These are phyloP conservation scores for Boletus rex-veris DNA, from an alignment of 768 basidiomycete genomes.

Conservation along the genomic window DNA sequence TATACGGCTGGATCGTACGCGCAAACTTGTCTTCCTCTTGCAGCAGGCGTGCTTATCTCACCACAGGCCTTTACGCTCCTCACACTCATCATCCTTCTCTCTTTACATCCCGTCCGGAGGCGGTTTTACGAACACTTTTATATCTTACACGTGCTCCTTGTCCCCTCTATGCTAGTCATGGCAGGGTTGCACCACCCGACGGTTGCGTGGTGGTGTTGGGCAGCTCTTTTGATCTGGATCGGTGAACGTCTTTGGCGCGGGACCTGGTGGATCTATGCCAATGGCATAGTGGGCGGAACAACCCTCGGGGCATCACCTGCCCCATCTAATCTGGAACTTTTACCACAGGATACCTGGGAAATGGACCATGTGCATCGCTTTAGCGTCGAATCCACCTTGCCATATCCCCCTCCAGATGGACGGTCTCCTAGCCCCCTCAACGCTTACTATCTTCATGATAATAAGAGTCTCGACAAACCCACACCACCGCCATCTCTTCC, in stretches of 20 bases:
- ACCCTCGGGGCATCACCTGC: background rate
- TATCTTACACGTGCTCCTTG: conserved; percentile 57
- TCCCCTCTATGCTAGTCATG: conserved; percentile 56
- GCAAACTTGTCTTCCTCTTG: conserved; percentile 5
- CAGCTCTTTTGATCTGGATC: conserved; percentile 57
- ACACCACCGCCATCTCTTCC: background rate
- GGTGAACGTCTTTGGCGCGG: conserved; percentile 58
- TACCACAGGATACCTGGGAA: conserved; percentile 22
- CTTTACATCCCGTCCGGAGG: conserved; percentile 48
- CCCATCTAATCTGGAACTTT: background rate
- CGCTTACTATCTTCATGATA: conserved; percentile 15
- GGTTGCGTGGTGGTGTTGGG: conserved; percentile 66
- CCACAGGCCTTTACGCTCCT: conserved; percentile 53
- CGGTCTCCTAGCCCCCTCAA: conserved; percentile 25
- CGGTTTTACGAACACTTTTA: conserved; percentile 65
- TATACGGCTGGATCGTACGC: conserved; percentile 57
- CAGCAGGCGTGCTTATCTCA: conserved; percentile 1
- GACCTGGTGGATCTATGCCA: conserved; percentile 54
- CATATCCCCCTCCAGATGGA: conserved; percentile 1
- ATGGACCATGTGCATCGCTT: conserved; percentile 16
- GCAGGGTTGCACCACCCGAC: conserved; percentile 67
- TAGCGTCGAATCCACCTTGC: conserved; percentile 1
- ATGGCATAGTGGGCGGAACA: conserved; percentile 44
- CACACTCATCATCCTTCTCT: conserved; percentile 50
- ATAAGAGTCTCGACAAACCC: background rate